phyloP scores from a whole-genome alignment of 768 basidiomycete genomes.

The Rhodotorula graminis region DNA sequence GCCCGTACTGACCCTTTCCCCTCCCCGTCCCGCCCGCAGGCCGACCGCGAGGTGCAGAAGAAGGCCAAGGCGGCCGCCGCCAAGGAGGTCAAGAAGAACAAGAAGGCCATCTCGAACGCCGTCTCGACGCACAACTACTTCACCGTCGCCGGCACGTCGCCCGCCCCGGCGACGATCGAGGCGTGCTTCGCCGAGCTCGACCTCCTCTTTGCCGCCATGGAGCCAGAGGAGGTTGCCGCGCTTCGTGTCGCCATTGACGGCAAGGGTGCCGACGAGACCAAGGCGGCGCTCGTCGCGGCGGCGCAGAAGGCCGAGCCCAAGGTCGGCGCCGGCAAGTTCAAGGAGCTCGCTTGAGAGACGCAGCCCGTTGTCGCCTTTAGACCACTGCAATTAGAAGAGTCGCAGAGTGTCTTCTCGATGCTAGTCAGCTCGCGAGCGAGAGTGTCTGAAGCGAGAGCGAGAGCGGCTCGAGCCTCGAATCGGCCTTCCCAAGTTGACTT shows the following conservation, averaged over 20 bases:
- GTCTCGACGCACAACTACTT: constrained; percentile 52
- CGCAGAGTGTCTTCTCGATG: no score
- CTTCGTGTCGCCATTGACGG: constrained; percentile 49
- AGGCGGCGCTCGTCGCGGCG: constrained; percentile 42
- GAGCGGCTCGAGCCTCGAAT: no score
- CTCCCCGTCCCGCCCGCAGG: constrained; percentile 47
- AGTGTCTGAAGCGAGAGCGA: no score
- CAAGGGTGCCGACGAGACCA: constrained; percentile 46
- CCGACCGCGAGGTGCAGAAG: constrained; percentile 83
- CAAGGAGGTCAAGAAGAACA: constrained; percentile 41
- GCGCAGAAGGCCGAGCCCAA: constrained; percentile 44
- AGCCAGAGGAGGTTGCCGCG: constrained; percentile 49
- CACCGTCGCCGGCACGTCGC: constrained; percentile 45
- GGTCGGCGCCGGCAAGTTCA: constrained; percentile 45
- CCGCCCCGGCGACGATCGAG: constrained; percentile 48
- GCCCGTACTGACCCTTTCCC: background rate
- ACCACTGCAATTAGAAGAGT: no score
- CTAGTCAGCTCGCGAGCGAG: no score
- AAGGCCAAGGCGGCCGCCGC: constrained; percentile 66
- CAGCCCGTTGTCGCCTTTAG: no score
- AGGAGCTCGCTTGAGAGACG: constrained; percentile 46
- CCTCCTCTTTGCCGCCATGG: constrained; percentile 46
- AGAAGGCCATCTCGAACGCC: constrained; percentile 48
- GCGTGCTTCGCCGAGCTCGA: constrained; percentile 50
- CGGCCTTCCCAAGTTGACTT: no score